Evolutionary conservation across 2,329 filamentous ascomycete species (phyloP), one percentile per base, ranked within the genome.

Genomic region (Cladorrhinum sp.): DNA sequence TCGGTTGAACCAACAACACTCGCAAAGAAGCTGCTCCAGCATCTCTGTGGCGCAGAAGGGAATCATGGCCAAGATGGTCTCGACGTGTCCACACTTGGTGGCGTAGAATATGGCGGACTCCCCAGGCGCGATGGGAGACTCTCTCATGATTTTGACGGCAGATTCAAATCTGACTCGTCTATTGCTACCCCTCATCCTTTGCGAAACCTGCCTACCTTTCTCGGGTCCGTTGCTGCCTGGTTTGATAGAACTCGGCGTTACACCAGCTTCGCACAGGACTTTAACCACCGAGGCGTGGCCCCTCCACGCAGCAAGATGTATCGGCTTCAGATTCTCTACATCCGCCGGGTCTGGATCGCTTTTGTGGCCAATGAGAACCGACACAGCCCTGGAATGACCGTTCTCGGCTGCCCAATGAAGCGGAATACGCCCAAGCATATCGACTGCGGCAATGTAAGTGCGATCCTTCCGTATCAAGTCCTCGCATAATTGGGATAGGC

Each of bases 271-370:
- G 18, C 51, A 46, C 1, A 61, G 30, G 23, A 57, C 1, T 24
- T 33, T 52, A 24, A 61, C 54, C 1, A 61, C 54, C 2, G 23
- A 14, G 2, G 54, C 46, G 20, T 61, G 59, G 21, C 56, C 56
- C 23, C 28, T 61, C 54, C 28, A 20, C 12, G 59, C 54, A 7
- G 59, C 59, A 14, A 61, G 48, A 33, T 61, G 59, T n/a, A 61
- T 61, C 3, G 54, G 59, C 48, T 61, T 61, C 9, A 57, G 16
- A 2, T 53, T 46, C 2, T 20, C 18, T 6, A 54, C 1, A 4
- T 23, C 12, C 39, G 14, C 36, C 28, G 26, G 2, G 55, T 48
- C 59, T 42, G 59, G 51, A 33, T 64, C 50, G 14, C 46, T 50
- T n/a, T 58, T 48, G 30, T 52, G 49, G n/a, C 53, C 20, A 23